Base-by-base conservation (phyloP, 2,329 filamentous ascomycete species). In the Neofusicoccum ribis region DNA sequence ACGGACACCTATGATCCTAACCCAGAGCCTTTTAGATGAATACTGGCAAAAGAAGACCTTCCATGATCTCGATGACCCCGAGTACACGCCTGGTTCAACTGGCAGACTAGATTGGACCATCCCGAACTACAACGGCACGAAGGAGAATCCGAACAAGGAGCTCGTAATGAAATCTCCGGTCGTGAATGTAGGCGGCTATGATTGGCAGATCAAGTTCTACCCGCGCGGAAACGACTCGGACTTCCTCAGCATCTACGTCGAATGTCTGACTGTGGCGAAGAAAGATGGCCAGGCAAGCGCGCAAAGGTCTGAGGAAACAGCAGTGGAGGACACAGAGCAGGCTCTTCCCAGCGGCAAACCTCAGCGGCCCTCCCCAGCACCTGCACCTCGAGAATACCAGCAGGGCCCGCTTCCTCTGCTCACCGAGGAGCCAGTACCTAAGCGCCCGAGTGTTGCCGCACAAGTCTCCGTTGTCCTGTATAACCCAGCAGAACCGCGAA, bases 161-260 rank as follows among this genome's bases (percentile, higher is more conserved):
- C 79, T 82, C 46, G 78, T 88, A 68, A 86, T 88, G 82, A 83
- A 82, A 36, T 89, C 87, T 5, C 84, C 82, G 0, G 72, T 81
- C 5, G 83, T 86, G 11, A 81, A 76, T 31, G 78, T 89, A 65
- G 87, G 85, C 20, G 86, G 85, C 20, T 83, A 85, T 67, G 86
- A 88, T 72, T 89, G 86, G 86, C 86, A 84, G 64, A 85, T 89
- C 77, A 89, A 89, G 73, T 86, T 88, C 71, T 88, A 86, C 69
- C 87, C 87, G 2, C 82, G 82, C 50, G 87, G 87, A 20, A 87
- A 88, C 70, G 83, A 84, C 68, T 82, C 84, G 2, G 81, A 83
- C 44, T 84, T 84, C 37, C 72, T 88, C 61, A 88, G 86, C 68
- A 79, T 88, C 27, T 89, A 88, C 69, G 76, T 89, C 41, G 86